These are phyloP conservation scores for Dissophora globulifera DNA, from an alignment of 192 early-diverging fungal genomes.

Conservation along the genomic window DNA sequence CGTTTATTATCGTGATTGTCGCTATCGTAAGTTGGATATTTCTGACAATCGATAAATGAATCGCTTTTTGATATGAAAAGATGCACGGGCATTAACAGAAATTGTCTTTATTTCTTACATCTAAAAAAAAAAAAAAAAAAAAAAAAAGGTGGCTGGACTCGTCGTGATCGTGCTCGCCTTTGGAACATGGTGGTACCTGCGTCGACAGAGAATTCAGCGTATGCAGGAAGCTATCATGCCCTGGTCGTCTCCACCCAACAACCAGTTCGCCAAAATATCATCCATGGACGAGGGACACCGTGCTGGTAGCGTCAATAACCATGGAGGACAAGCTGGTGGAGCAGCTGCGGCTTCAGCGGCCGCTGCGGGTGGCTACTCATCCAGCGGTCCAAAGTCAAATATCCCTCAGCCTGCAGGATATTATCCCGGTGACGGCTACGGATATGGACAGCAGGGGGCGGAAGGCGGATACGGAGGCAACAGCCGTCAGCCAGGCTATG, in stretches of 20 bases:
- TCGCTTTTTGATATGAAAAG: too few species aligned
- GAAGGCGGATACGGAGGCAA: slow-evolving; percentile 8
- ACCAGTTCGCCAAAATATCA: slow-evolving; percentile 31
- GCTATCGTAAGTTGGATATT: slow-evolving; percentile 10
- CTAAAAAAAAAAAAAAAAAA: too few species aligned
- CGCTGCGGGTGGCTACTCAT: not conserved
- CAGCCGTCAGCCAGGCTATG: slow-evolving; percentile 4
- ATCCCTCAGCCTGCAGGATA: slow-evolving; percentile 14
- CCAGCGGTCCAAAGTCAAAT: slow-evolving; percentile 18
- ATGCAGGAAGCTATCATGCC: slow-evolving; percentile 46
- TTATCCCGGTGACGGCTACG: slow-evolving; percentile 7
- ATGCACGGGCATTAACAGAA: too few species aligned
- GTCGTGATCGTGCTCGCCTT: slow-evolving; percentile 16
- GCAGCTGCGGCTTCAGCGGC: slow-evolving; percentile 3
- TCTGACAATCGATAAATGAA: not conserved
- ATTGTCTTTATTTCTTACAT: not conserved
- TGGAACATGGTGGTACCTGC: slow-evolving; percentile 16
- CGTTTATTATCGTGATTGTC: slow-evolving; percentile 18
- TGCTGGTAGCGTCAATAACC: not conserved
- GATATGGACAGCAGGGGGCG: not conserved
- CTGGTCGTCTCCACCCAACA: slow-evolving; percentile 24
- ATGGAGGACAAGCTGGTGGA: not conserved
- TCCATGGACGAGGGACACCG: slow-evolving; percentile 33
- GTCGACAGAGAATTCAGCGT: slow-evolving; percentile 13
- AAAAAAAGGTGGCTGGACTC: slow-evolving; percentile 17